These are phyloP conservation scores for Fusarium sp. DNA, from an alignment of 2,329 filamentous ascomycete species.

Conservation along the genomic window DNA sequence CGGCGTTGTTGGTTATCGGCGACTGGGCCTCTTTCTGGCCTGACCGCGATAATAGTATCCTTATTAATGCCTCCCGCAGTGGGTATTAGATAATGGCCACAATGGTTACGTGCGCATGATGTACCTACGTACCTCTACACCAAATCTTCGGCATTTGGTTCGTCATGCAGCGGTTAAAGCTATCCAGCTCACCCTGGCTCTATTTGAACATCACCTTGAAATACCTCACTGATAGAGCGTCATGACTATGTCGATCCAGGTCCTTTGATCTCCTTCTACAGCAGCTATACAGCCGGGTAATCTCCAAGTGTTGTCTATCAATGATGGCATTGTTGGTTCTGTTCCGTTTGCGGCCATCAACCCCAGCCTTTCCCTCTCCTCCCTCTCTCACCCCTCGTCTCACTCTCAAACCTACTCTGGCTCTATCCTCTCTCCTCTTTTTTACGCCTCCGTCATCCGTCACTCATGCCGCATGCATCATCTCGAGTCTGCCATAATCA, in stretches of 20 bases:
- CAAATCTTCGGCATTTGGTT: constrained; percentile 16
- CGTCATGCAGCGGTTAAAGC: constrained; percentile 12
- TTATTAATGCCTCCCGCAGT: constrained; percentile 7
- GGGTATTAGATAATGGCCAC: background rate
- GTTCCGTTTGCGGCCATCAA: background rate
- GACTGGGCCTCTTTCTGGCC: background rate
- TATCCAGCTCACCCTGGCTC: constrained; percentile 18
- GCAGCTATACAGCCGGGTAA: background rate
- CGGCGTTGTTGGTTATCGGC: background rate
- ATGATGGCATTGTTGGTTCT: background rate
- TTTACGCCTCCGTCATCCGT: constrained; percentile 6
- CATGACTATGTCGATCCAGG: constrained; percentile 26
- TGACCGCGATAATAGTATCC: background rate
- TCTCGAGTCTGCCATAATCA: background rate
- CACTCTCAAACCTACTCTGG: constrained; percentile 26
- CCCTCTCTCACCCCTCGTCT: constrained; percentile 19
- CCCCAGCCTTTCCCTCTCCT: constrained; percentile 12
- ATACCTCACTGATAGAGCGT: constrained; percentile 33
- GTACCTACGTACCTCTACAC: background rate
- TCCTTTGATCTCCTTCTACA: constrained; percentile 35
- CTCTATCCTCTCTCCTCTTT: constrained; percentile 3
- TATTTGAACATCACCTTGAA: constrained; percentile 23
- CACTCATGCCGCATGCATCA: constrained; percentile 15
- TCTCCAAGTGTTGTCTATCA: background rate
- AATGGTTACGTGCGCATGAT: background rate